Evolutionary conservation across 768 basidiomycete genomes (phyloP).

Genomic region (Leucocoprinus leucothites): DNA sequence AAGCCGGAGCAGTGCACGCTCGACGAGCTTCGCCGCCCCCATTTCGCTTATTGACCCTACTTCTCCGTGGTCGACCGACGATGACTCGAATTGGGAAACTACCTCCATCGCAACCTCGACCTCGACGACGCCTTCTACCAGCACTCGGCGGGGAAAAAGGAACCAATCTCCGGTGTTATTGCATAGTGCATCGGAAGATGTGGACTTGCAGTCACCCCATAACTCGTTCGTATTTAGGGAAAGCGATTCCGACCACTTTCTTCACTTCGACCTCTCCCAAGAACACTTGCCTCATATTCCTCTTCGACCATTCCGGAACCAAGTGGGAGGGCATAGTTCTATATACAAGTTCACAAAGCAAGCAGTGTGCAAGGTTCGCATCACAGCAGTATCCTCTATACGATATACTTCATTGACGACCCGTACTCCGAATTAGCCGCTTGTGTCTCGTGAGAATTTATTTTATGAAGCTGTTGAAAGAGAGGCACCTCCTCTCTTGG

Average conservation of each 20-base stretch:
- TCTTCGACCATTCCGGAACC: conserved; percentile 91
- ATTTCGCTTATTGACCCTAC: conserved; percentile 33
- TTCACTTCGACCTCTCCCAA: conserved; percentile 39
- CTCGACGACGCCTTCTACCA: conserved; percentile 51
- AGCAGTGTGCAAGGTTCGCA: conserved; percentile 94
- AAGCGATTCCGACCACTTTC: neutral
- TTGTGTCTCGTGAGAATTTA: conserved; percentile 94
- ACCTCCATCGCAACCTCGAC: conserved; percentile 61
- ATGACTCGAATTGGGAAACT: conserved; percentile 75
- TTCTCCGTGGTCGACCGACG: conserved; percentile 75
- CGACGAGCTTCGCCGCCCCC: conserved; percentile 19
- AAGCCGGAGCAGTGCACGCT: neutral
- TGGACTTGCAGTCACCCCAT: conserved; percentile 1
- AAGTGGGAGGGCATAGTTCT: conserved; percentile 95
- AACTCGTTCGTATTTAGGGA: conserved; percentile 8
- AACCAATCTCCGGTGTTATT: conserved; percentile 9
- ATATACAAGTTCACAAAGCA: conserved; percentile 98
- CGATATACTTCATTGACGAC: conserved; percentile 19
- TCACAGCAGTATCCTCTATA: conserved; percentile 13
- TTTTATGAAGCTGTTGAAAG: conserved; percentile 97
- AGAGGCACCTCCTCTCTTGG: conserved; percentile 87
- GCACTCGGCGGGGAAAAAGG: conserved; percentile 18
- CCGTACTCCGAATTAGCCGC: conserved; percentile 56
- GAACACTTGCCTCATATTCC: conserved; percentile 84
- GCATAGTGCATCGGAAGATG: conserved; percentile 1